These are phyloP conservation scores for Candida piceae DNA, from an alignment of 805 yeast genomes.

Conservation along the genomic window DNA sequence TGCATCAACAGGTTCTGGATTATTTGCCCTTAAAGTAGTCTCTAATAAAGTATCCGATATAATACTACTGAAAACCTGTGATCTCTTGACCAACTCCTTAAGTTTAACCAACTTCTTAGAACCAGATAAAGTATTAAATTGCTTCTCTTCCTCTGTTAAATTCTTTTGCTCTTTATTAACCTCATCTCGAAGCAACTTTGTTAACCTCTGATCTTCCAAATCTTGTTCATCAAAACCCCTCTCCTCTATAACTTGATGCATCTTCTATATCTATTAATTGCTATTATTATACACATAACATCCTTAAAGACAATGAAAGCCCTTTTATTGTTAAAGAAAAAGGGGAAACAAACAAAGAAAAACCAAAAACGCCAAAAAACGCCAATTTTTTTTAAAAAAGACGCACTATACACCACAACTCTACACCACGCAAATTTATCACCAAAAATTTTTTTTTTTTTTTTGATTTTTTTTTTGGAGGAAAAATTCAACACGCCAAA, in stretches of 20 bases:
- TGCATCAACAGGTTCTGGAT: not conserved
- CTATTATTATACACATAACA: too few relatives aligned
- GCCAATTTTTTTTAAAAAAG: too few relatives aligned
- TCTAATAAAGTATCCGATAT: constrained; percentile 73
- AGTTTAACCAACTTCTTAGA: constrained; percentile 61
- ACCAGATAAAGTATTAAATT: constrained; percentile 41
- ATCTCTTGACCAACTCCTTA: constrained; percentile 73
- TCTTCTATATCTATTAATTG: too few relatives aligned
- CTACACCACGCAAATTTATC: too few relatives aligned
- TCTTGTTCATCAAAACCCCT: constrained; percentile 10
- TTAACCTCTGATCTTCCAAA: constrained; percentile 22
- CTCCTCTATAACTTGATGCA: constrained; percentile 1
- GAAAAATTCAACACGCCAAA: too few relatives aligned
- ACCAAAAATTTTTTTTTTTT: too few relatives aligned
- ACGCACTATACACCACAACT: too few relatives aligned
- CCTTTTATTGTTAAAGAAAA: too few relatives aligned
- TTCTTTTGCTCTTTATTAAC: constrained; percentile 6
- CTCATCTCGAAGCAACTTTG: constrained; percentile 18
- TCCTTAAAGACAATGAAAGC: too few relatives aligned
- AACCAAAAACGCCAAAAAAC: too few relatives aligned
- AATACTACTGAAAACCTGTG: constrained; percentile 82
- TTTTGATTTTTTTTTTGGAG: too few relatives aligned
- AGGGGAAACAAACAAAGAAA: too few relatives aligned
- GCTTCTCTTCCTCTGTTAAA: constrained; percentile 30
- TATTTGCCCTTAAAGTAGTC: constrained; percentile 29